These are phyloP conservation scores for Myxozyma melibiosi DNA, from an alignment of 805 yeast genomes.

Conservation along the genomic window DNA sequence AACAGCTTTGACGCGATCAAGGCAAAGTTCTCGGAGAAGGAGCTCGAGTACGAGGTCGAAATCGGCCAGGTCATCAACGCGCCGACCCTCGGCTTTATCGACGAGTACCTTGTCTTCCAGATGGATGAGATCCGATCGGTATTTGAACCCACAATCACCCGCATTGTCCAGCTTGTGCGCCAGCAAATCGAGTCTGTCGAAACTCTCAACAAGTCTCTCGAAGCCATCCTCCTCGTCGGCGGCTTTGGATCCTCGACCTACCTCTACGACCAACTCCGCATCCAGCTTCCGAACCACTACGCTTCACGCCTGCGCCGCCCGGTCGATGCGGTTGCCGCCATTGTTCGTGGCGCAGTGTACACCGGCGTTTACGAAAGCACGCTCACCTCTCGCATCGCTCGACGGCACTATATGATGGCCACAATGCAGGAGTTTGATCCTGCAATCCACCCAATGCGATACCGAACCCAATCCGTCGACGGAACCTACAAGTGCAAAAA, in stretches of 20 bases:
- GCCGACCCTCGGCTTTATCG: conserved; percentile 13
- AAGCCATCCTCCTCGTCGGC: conserved; percentile 28
- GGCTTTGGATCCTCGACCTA: conserved; percentile 31
- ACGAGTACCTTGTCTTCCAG: conserved; percentile 15
- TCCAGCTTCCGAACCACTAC: conserved; percentile 17
- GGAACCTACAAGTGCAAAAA: conserved; percentile 19
- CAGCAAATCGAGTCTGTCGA: conserved; percentile 24
- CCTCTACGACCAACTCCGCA: conserved; percentile 16
- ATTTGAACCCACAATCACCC: conserved; percentile 10
- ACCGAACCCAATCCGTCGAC: conserved; percentile 10
- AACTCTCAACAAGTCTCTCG: neutral
- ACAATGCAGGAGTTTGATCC: conserved; percentile 17
- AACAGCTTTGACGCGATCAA: conserved; percentile 18
- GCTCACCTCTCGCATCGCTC: conserved; percentile 24
- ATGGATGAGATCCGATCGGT: conserved; percentile 23
- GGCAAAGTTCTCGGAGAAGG: conserved; percentile 6
- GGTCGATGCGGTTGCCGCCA: conserved; percentile 23
- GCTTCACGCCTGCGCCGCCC: conserved; percentile 21
- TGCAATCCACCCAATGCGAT: conserved; percentile 21
- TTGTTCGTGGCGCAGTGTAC: conserved; percentile 31
- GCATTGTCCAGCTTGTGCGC: conserved; percentile 20
- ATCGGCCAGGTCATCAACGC: conserved; percentile 12
- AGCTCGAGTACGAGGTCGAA: conserved; percentile 10
- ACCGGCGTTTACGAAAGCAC: conserved; percentile 25
- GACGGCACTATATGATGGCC: conserved; percentile 24